These are phyloP conservation scores for Hypoxylon trugodes DNA, from an alignment of 495 filamentous ascomycete genomes.

Conservation along the genomic window DNA sequence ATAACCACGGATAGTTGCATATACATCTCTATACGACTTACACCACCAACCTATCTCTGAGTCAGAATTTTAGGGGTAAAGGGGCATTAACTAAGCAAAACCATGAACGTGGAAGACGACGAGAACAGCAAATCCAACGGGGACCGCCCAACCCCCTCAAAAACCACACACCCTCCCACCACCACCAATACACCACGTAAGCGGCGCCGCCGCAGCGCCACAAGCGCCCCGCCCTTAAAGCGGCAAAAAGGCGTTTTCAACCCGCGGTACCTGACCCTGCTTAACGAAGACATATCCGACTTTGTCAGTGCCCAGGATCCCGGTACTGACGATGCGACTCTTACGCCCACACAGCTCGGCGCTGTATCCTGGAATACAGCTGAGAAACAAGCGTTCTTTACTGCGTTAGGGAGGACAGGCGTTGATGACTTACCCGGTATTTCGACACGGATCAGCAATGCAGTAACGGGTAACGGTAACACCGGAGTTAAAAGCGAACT, in stretches of 20 bases:
- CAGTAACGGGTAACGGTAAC: too few species aligned
- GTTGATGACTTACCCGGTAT: constrained; percentile 67
- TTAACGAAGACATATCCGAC: constrained; percentile 64
- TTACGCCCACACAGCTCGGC: constrained; percentile 66
- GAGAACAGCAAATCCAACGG: neutral
- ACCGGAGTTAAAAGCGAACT: constrained; percentile 77
- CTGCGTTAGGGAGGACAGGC: constrained; percentile 68
- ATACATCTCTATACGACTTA: constrained; percentile 4
- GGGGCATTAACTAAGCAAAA: too few species aligned
- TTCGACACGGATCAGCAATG: constrained; percentile 67
- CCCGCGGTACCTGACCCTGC: constrained; percentile 63
- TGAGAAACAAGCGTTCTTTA: constrained; percentile 78
- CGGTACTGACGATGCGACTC: too few species aligned
- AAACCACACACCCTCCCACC: too few species aligned
- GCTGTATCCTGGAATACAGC: constrained; percentile 69
- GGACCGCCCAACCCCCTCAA: neutral
- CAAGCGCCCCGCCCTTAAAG: constrained; percentile 38
- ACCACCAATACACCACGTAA: neutral
- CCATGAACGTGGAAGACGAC: constrained; percentile 16
- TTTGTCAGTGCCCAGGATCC: too few species aligned
- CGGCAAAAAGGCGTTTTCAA: constrained; percentile 53
- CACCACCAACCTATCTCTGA: neutral
- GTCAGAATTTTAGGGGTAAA: neutral
- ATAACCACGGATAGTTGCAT: constrained; percentile 35
- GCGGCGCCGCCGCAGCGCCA: constrained; percentile 13